Evolutionary conservation across 2,329 filamentous ascomycete genomes (phyloP), one percentile per base, ranked within the genome.

Genomic region (Fusarium acutatum): DNA sequence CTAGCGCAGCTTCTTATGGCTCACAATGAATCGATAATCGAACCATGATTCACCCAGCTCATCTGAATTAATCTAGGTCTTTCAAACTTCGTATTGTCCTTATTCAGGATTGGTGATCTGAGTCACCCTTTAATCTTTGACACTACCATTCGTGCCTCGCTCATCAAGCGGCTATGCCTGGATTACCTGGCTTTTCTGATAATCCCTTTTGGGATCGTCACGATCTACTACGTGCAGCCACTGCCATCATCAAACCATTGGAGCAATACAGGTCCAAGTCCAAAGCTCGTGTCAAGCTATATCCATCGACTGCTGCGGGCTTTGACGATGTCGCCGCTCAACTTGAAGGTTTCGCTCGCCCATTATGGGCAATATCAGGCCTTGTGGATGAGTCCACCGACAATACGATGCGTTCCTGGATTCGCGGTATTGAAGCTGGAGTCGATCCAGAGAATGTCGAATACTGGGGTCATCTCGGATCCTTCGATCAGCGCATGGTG

Each of bases 401-500:
- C 30, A 50, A n/a, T 52, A 28, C 22, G 85, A 87, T 44, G 38
- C 54, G 70, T 22, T 73, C 75, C 43, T 84, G 82, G 83, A 80
- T 26, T 35, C 69, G 7, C 79, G 83, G 22, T 58, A 83, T 41
- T 22, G 54, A 56, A n/a, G 60, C 65, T 5, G 83, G 83, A 8
- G 80, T 79, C 2, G 78, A 84, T 37, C 82, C 82, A 1, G 53
- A 62, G 3, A 72, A 79, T 37, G 40, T 62, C 1, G 83, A 83
- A 47, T 88, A 86, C 68, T 88, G 86, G 86, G 86, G 86, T 0
- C 75, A 80, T 7, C 81, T 88, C 2, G 77, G 79, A 0, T 76
- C 85, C 15, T 80, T 80, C 11, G 86, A 88, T 60, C 87, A 88
- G 72, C 78, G 86, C 4, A 88, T 88, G 86, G 87, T 88, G 2